Base-by-base conservation (phyloP, 2,329 filamentous ascomycete genomes). In the Neoascochyta sp. region DNA sequence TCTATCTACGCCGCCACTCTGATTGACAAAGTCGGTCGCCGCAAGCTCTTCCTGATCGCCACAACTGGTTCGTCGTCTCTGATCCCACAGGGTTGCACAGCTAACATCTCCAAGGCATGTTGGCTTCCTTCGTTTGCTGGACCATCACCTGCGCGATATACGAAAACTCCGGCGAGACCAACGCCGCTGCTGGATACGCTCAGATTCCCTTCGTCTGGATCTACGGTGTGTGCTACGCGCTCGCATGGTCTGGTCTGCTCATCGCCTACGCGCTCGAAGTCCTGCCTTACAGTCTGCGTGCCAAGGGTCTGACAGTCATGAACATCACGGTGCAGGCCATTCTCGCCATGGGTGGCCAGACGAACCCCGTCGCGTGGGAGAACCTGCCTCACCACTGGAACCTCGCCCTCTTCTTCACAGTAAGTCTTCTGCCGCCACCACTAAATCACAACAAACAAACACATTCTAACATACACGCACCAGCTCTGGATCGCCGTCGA, bases 361-460 rank as follows among this genome's bases (percentile, higher is more conserved):
- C 70, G 39, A 82, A 82, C 66, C 74, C 74, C 48, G 63, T 80
- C 36, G 78, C 76, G 7, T 81, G 78, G 74, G 68, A 77, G 33
- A 69, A 70, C 32, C 62, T 81, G 24, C 74, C 80, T 58, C 47
- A 48, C 16, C 54, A 52, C 37, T 81, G 76, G 74, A 71, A 80
- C 57, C 73, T 82, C 34, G 80, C 78, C 66, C 66, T 80, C 31
- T 78, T 81, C 64, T 81, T 81, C 64, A 78, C 76, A 12, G 41
- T 44, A 27, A 37, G 38, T 31, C 6, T 4, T 9, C 13, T n/a
- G 5, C 5, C n/a, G 10, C 10, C 7, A 2, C n/a, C 4, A 7
- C 3, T 8, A 10, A 8, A n/a, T 22, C 5, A 17, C 4, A 14
- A 17, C 3, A 5, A 17, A 14, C n/a, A 21, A 10, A 4, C 4